Conservation (phyloP, 495 filamentous ascomycete species). For the Xylaria nigripes region DNA sequence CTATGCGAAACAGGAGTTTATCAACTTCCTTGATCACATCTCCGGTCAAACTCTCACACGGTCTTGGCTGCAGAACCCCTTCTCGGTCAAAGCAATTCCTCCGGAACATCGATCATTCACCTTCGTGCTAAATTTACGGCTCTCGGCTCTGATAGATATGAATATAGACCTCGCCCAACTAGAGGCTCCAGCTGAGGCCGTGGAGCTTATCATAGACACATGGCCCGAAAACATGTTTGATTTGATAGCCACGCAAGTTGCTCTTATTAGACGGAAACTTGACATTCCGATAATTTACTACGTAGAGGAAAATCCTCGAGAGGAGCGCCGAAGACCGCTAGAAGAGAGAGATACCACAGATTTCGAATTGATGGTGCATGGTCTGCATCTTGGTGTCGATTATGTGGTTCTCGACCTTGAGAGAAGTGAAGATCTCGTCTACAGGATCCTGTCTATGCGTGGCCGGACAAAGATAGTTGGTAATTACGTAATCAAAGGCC, state of each 20-base stretch:
- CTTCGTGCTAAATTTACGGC: slow-evolving; percentile 54
- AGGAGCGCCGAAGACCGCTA: slow-evolving; percentile 30
- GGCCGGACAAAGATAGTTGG: slow-evolving; percentile 72
- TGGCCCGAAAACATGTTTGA: slow-evolving; percentile 45
- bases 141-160: slow-evolving; percentile 50
- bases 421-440: slow-evolving; percentile 43
- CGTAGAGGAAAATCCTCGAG: slow-evolving; percentile 47
- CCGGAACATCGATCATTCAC: slow-evolving; percentile 59
- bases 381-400: slow-evolving; percentile 64
- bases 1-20: slow-evolving; percentile 65
- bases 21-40: slow-evolving; percentile 59
- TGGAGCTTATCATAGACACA: slow-evolving; percentile 62
- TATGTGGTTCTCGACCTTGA: slow-evolving; percentile 62
- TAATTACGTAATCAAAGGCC: slow-evolving; percentile 45
- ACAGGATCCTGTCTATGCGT: slow-evolving; percentile 46
- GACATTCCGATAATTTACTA: slow-evolving; percentile 63
- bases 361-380: slow-evolving; percentile 55
- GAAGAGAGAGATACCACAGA: slow-evolving; percentile 45
- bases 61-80: slow-evolving; percentile 58
- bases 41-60: slow-evolving; percentile 48
- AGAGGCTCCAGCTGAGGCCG: slow-evolving; percentile 61
- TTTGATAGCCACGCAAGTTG: slow-evolving; percentile 49
- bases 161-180: slow-evolving; percentile 52
- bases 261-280: slow-evolving; percentile 54
- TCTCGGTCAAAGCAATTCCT: slow-evolving; percentile 60